Conservation (phyloP, 2,329 filamentous ascomycete species). For the Penicillium sumatraense region DNA sequence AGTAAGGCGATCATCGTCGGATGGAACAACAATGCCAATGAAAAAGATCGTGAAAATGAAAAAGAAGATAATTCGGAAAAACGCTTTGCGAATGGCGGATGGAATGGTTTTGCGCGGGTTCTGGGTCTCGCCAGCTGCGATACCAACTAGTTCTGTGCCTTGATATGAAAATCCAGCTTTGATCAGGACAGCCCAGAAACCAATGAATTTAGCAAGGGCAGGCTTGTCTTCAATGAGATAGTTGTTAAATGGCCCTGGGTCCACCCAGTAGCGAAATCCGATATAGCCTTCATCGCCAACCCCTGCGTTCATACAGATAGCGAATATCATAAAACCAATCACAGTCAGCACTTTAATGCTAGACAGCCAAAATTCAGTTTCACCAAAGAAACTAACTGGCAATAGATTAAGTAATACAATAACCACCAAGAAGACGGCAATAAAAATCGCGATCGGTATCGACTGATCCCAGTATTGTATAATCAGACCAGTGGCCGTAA, state of each 20-base stretch:
- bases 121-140: neutral
- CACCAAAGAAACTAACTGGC: neutral
- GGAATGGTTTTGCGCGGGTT: conserved; percentile 1
- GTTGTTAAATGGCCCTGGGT: neutral
- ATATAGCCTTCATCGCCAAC: conserved; percentile 1
- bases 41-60: conserved; percentile 1
- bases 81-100: neutral
- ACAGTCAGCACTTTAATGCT: neutral
- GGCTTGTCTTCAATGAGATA: neutral
- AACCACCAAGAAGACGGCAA: neutral
- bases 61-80: conserved; percentile 4
- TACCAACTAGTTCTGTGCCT: neutral
- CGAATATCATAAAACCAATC: conserved; percentile 1
- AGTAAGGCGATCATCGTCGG: neutral
- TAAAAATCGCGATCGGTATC: neutral
- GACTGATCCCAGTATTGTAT: neutral
- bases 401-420: neutral
- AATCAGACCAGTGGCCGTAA: neutral
- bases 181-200: neutral
- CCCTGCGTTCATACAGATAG: conserved; percentile 1
- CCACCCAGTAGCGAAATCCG: neutral
- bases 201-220: neutral
- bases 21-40: conserved; percentile 1
- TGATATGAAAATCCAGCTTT: conserved; percentile 2
- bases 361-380: conserved; percentile 1